phyloP scores from a whole-genome alignment of 768 basidiomycete genomes.

The Scleroderma citrinum region DNA sequence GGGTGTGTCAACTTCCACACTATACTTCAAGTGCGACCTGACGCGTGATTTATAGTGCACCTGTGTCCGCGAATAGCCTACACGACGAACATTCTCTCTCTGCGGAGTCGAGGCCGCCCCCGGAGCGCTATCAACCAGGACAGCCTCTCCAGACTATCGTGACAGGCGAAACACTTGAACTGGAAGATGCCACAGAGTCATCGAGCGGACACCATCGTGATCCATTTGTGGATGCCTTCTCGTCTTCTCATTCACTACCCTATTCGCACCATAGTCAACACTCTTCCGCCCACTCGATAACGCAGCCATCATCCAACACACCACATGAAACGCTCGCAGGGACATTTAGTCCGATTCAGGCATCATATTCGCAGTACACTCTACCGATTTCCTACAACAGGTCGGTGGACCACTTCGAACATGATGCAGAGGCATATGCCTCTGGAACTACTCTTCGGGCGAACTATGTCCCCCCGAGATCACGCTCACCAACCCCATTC shows the following conservation, averaged over 20 bases:
- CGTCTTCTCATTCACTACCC: constrained; percentile 19
- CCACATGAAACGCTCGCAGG: constrained; percentile 20
- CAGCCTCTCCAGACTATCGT: constrained; percentile 56
- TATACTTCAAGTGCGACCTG: not conserved
- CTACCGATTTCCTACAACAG: constrained; percentile 30
- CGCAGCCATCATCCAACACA: constrained; percentile 34
- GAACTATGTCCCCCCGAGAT: constrained; percentile 48
- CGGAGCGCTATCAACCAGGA: constrained; percentile 51
- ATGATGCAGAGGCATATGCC: constrained; percentile 65
- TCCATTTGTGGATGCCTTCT: constrained; percentile 17
- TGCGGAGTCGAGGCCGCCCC: constrained; percentile 7
- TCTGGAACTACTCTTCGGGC: constrained; percentile 52
- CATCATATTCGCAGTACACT: constrained; percentile 10
- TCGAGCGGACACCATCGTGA: constrained; percentile 27
- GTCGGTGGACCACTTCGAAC: constrained; percentile 51
- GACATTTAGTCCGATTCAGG: constrained; percentile 18
- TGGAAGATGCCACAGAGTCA: constrained; percentile 31
- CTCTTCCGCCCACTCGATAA: constrained; percentile 21
- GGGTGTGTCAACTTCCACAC: not conserved
- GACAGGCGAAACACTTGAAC: constrained; percentile 59
- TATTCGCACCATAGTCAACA: constrained; percentile 20
- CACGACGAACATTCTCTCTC: not conserved
- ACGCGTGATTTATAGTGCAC: not conserved
- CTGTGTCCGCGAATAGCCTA: too few species aligned
- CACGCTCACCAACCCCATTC: constrained; percentile 72